Evolutionary conservation across 2,329 filamentous ascomycete genomes (phyloP), one percentile per base, ranked within the genome.

Genomic region (Leptographium radiaticola): DNA sequence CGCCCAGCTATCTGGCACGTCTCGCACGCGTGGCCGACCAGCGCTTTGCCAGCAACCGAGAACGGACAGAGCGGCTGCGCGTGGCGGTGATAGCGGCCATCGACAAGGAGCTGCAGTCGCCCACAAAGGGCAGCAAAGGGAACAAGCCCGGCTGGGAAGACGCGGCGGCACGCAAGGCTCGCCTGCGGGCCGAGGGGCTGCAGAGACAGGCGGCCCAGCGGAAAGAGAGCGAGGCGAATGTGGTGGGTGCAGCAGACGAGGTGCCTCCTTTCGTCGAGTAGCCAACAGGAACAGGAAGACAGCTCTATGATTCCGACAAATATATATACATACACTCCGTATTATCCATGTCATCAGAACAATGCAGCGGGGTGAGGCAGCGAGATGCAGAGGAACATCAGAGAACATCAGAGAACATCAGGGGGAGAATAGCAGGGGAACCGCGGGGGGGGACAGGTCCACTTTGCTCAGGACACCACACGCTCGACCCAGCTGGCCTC

Each of bases 401-500:
- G 25, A 25, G 25, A 25, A 5, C 25, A 5, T 25, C n/a, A 36
- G 34, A 36, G 34, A 9, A 6, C 34, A 36, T 36, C 34, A 25
- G 25, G 25, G 25, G 25, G 25, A 5, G 25, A 25, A 25, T 5
- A 25, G 25, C 25, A 25, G 25, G 25, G 25, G 25, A 25, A n/a
- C n/a, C n/a, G 25, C 25, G 25, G 25, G 3, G 5, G 25, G 25
- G 25, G 5, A 25, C 25, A 25, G 25, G 25, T 25, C 25, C 25
- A 25, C 25, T 25, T 25, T 15, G 8, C 51, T 65, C 60, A 76
- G 59, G 70, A 70, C 55, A 87, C 78, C 54, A 94, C 82, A 72
- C 84, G 88, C 65, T 94, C 85, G 39, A 96, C 88, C 81, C 94
- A 97, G 31, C 76, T 76, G 70, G 81, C 84, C 79, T 96, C 91